Evolutionary conservation across 2,329 filamentous ascomycete species (phyloP).

Genomic region (Alternaria ethzedia): DNA sequence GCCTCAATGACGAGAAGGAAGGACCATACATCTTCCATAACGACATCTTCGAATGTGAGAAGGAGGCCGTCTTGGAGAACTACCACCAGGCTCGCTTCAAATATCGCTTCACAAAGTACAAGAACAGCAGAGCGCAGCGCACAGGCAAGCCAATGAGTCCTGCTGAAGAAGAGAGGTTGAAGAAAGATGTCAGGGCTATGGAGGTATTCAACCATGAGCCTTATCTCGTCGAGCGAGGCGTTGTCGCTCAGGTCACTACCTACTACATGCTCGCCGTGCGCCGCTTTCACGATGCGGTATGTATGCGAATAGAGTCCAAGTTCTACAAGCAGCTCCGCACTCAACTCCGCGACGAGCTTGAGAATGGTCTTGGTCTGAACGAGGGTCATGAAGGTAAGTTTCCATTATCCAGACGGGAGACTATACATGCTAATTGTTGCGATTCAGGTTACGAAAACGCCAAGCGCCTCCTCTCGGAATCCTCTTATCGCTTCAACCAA

Average conservation of each 20-base stretch:
- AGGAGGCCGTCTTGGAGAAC: conserved; percentile 13
- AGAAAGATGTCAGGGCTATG: conserved; percentile 28
- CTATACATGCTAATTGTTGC: too few relatives aligned
- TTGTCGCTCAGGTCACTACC: conserved; percentile 67
- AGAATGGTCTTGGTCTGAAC: conserved; percentile 26
- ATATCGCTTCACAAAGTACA: too few relatives aligned
- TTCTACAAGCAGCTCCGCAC: conserved; percentile 37
- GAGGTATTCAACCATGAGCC: conserved; percentile 60
- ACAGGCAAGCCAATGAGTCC: too few relatives aligned
- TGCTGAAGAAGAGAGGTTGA: conserved; percentile 26
- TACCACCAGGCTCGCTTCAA: conserved; percentile 27
- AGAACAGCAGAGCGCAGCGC: too few relatives aligned
- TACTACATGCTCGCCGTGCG: conserved; percentile 73
- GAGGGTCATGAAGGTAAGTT: conserved; percentile 6
- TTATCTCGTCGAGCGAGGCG: conserved; percentile 65
- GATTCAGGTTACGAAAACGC: too few relatives aligned
- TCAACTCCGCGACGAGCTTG: conserved; percentile 33
- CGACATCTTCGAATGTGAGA: conserved; percentile 25
- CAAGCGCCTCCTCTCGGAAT: too few relatives aligned
- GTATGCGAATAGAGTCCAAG: conserved; percentile 47
- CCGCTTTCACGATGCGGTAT: conserved; percentile 66
- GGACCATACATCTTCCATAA: conserved; percentile 46
- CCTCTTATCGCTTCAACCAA: too few relatives aligned
- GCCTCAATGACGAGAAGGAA: conserved; percentile 40
- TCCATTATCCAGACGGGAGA: too few relatives aligned